Evolutionary conservation across 192 early-diverging fungal species (phyloP), one percentile per base, ranked within the genome.

Genomic region (Backusella liffmaniae): DNA sequence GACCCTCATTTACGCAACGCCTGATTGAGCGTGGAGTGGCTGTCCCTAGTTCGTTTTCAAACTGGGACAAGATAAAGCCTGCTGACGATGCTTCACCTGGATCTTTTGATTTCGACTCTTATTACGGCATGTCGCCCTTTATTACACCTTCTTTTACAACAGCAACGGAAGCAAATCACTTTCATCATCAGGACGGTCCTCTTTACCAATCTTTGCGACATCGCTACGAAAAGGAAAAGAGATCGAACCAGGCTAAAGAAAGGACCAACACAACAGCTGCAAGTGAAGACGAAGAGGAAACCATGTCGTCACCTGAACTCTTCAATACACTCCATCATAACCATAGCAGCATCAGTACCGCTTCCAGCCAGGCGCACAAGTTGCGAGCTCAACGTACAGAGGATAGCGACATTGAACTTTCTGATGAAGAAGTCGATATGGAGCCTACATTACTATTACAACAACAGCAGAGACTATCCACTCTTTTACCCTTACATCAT

Each of bases 341-440:
- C 6, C 46, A 49, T n/a, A 5, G 18, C 5, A 49, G 18, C 6
- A 49, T 18, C 18, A 49, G 1, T 18, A 7, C 46, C 6, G 5
- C 16, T 4, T 39, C 56, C 26, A 62, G 3, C 12, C 56, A 62
- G 56, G 56, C 56, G 26, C n/a, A 10, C 1, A 53, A 44, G 44
- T 46, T 18, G 26, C 53, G 18, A 3, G 42, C 39, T 10, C 53
- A 71, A 23, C 10, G 32, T n/a, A 53, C 65, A 49, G 80, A 81
- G 21, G 80, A 81, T 23, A 81, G 80, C 30, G 80, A 81, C 56
- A 81, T 81, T 46, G 80, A 81, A 53, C 41, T 81, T 4, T 77
- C 80, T 37, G 80, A 81, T 44, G 76, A 81, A 7, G 80, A 81
- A 37, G 26, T 73, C 5, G 44, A 30, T 0, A 72, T 46, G 41